Evolutionary conservation across 139 green algal genomes (phyloP), one percentile per base, ranked within the genome.

Genomic region (Chlamydomonas eustigma): DNA sequence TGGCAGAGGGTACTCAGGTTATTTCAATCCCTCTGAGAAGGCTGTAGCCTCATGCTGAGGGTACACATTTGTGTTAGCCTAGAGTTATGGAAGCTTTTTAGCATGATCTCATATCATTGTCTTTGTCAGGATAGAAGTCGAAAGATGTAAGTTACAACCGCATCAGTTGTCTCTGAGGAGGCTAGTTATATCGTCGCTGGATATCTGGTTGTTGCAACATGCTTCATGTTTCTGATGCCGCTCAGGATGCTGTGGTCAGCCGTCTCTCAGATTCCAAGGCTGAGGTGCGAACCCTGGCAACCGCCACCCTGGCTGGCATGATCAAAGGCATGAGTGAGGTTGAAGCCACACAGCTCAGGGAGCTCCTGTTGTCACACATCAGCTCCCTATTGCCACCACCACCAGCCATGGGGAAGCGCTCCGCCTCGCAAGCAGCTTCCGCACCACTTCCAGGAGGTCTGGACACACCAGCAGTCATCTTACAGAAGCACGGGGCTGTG

Each of bases 221-320:
- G n/a, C n/a, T n/a, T n/a, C n/a, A n/a, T n/a, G n/a, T n/a, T n/a
- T n/a, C n/a, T n/a, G 4, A 36, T 33, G 22, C 39, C 28, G 64
- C 76, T 28, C 73, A 85, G 81, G 68, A 77, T 24, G 75, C 74
- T 44, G 90, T 92, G 37, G 38, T 89, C 50, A 34, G 2, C 0
- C 74, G 84, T 25, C 86, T 97, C 69, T 44, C 65, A 1, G 93
- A 97, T 82, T 24, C 67, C 37, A 95, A 96, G 85, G 33, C 78
- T 39, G 71, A 82, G 44, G 76, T 86, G 67, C 83, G 89, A 31
- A 76, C 87, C 50, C 76, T 97, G 24, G 91, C 93, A 5, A 75
- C 87, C 1, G 78, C 71, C 67, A 94, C 90, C 25, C 86, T 97
- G 32, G 85, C 81, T 31, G 93, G 91, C 51, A 81, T 91, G 66